Percentiles rank a stretch among this genome's conserved stretches.
These are phyloP conservation scores for Rhizopus delemar DNA, from an alignment of 371 early-diverging fungal genomes.

Conservation along the genomic window DNA sequence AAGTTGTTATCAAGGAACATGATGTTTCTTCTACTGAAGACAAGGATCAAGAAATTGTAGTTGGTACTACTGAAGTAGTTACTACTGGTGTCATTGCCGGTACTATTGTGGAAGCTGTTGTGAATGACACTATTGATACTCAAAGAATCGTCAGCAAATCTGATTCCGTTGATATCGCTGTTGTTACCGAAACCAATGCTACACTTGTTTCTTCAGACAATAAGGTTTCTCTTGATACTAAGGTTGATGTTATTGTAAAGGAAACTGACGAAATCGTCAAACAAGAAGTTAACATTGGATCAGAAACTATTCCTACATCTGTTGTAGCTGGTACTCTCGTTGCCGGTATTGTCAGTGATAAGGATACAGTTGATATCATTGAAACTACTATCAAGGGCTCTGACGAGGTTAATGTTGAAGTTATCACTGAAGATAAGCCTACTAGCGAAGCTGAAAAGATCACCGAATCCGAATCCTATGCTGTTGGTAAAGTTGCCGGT, in stretches of 20 bases:
- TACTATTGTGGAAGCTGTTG: too few relatives aligned
- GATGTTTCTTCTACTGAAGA: background rate
- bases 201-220: background rate
- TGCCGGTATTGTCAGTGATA: background rate
- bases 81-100: too few relatives aligned
- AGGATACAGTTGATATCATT: background rate
- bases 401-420: conserved; percentile 2
- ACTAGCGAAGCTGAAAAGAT: background rate
- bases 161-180: background rate
- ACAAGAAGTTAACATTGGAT: background rate
- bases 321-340: background rate
- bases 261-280: background rate
- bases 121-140: too few relatives aligned
- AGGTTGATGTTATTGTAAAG: conserved; percentile 1
- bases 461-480: background rate
- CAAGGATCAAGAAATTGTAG: background rate
- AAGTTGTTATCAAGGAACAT: background rate
- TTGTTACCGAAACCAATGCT: background rate
- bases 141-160: too few relatives aligned
- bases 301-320: background rate
- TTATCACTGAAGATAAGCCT: conserved; percentile 1
- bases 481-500: conserved; percentile 3
- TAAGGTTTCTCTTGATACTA: background rate
- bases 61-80: too few relatives aligned
- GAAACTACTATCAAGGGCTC: background rate